Conservation (phyloP, 2,329 filamentous ascomycete genomes). For the Aschersonia sp. region DNA sequence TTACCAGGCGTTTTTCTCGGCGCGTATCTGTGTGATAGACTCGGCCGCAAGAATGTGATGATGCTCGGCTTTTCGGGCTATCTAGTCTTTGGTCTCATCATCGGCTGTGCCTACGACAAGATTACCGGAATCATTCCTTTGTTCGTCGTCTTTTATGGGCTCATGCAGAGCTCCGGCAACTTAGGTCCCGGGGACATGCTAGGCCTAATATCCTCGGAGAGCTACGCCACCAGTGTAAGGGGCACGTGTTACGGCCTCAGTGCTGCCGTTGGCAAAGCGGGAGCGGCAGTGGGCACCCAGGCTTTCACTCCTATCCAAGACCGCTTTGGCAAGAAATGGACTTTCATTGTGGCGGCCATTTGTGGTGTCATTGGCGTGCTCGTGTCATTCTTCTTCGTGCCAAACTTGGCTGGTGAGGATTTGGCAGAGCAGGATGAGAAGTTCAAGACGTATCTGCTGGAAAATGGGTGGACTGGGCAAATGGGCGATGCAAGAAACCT, state of each 20-base stretch:
- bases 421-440: conserved; percentile 24
- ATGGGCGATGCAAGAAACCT: conserved; percentile 17
- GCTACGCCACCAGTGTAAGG: conserved; percentile 34
- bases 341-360: conserved; percentile 36
- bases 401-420: conserved; percentile 28
- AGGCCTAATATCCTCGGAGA: conserved; percentile 32
- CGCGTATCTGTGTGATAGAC: conserved; percentile 28
- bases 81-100: conserved; percentile 34
- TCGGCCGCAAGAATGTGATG: conserved; percentile 34
- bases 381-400: conserved; percentile 32
- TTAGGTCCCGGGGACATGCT: conserved; percentile 36
- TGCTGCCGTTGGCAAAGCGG: conserved; percentile 34
- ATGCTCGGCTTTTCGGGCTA: conserved; percentile 35
- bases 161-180: conserved; percentile 33
- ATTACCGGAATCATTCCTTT: conserved; percentile 33
- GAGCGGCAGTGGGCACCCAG: conserved; percentile 34
- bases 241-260: conserved; percentile 36
- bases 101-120: conserved; percentile 30
- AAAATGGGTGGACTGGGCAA: conserved; percentile 29
- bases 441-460: conserved; percentile 27
- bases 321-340: conserved; percentile 31
- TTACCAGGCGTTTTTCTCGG: conserved; percentile 35
- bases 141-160: conserved; percentile 35
- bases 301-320: conserved; percentile 31
- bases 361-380: conserved; percentile 30